These are phyloP conservation scores for Rhinocladiella mackenziei DNA, from an alignment of 2,329 filamentous ascomycete species.

Conservation along the genomic window DNA sequence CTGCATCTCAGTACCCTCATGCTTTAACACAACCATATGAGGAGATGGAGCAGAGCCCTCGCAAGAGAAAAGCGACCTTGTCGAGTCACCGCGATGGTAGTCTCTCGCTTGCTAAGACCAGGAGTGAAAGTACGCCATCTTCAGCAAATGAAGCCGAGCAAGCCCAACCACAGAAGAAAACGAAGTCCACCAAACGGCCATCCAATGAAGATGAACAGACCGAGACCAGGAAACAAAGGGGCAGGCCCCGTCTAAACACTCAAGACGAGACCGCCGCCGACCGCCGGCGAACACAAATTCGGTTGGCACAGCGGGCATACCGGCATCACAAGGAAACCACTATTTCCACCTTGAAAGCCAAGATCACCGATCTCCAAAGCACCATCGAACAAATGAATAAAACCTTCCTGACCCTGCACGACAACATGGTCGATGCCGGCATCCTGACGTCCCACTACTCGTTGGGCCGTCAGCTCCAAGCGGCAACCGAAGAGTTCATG, in stretches of 20 bases:
- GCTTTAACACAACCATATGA: conserved; percentile 23
- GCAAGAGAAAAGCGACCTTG: conserved; percentile 19
- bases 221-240: conserved; percentile 47
- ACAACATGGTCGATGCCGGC: conserved; percentile 49
- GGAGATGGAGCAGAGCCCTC: conserved; percentile 5
- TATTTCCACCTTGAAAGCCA: conserved; percentile 67
- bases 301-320: conserved; percentile 78
- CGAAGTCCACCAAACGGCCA: conserved; percentile 13
- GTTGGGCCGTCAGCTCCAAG: conserved; percentile 19
- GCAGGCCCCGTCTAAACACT: conserved; percentile 70
- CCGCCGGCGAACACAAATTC: conserved; percentile 82
- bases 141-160: conserved; percentile 17
- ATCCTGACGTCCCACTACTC: conserved; percentile 19
- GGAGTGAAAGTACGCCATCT: conserved; percentile 7
- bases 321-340: conserved; percentile 78
- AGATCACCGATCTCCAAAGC: conserved; percentile 64
- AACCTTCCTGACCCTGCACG: conserved; percentile 64
- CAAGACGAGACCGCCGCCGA: conserved; percentile 73
- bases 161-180: conserved; percentile 10
- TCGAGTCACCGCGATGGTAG: conserved; percentile 17
- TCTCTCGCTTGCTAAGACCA: conserved; percentile 3
- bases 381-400: conserved; percentile 71
- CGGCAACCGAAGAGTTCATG: conserved; percentile 21
- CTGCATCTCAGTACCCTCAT: conserved; percentile 24
- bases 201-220: conserved; percentile 17